A percentile compares a stretch with the other conserved stretches of the same genome.
phyloP scores from a whole-genome alignment of 108 stramenopile species.

The Skeletonema menzelii region DNA sequence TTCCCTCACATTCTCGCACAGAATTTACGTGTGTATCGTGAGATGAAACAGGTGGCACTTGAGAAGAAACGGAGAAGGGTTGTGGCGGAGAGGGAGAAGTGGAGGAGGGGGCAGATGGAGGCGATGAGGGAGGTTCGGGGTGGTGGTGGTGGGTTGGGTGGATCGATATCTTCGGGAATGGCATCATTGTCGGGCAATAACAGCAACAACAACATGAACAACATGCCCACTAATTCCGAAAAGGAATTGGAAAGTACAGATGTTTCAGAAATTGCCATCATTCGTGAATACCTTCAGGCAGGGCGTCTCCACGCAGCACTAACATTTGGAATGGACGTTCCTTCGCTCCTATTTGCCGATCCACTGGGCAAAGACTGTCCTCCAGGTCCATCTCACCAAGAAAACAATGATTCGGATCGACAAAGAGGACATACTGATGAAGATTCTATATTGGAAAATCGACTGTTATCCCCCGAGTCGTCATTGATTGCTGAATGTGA shows the following conservation, averaged over 20 bases:
- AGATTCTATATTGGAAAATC: slow-evolving; percentile 62
- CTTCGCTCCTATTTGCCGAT: slow-evolving; percentile 82
- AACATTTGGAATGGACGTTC: slow-evolving; percentile 89
- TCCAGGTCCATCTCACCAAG: slow-evolving; percentile 31
- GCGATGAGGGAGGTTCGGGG: slow-evolving; percentile 7
- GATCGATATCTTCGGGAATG: not conserved
- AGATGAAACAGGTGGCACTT: slow-evolving; percentile 52
- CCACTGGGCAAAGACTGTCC: slow-evolving; percentile 67
- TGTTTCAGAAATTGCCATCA: slow-evolving; percentile 69
- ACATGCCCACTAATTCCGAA: not conserved
- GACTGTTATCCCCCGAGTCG: slow-evolving; percentile 56
- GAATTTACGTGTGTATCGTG: slow-evolving; percentile 69
- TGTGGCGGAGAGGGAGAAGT: slow-evolving; percentile 18
- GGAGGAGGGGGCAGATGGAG: slow-evolving; percentile 10
- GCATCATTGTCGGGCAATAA: not conserved
- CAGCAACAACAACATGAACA: not conserved
- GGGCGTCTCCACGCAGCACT: slow-evolving; percentile 79
- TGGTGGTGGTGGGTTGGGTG: not conserved
- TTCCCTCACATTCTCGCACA: slow-evolving; percentile 69
- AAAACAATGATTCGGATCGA: slow-evolving; percentile 20
- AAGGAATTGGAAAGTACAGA: slow-evolving; percentile 15
- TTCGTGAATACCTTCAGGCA: slow-evolving; percentile 72
- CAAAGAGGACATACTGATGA: slow-evolving; percentile 46
- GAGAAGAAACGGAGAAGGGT: slow-evolving; percentile 41
- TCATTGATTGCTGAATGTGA: slow-evolving; percentile 71